Base-by-base conservation (phyloP, 805 yeast genomes). In the Saccharomycopsis sp. region DNA sequence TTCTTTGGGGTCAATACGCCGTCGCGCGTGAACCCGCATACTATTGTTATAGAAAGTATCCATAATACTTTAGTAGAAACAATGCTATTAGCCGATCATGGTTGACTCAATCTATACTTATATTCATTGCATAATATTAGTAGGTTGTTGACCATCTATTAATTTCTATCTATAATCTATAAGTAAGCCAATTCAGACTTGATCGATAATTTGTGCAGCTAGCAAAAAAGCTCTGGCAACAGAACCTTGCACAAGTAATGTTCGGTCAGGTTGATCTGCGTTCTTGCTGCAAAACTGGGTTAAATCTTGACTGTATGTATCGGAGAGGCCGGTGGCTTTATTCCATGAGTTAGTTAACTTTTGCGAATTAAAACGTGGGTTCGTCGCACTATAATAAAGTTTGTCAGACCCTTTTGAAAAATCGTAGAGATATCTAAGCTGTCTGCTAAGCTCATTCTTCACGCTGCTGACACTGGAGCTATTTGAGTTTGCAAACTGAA, bases 221-320 rank as follows among this genome's bases (percentile, higher is more conserved):
- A 34, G 89, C 70, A 83, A 80, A 70, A 84, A 84, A 2, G 80
- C 76, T 64, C 89, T 76, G 2, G 89, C 89, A 12, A 89, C 90
- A 15, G 87, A 73, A n/a, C 81, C 89, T 52, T 75, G 73, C 2
- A 84, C 85, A 72, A 85, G 83, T 64, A 85, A 72, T 51, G 81
- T 77, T 66, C 82, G 79, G 53, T 72, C 76, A 59, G 74, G 63
- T 29, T 74, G 70, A 34, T 69, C 65, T 20, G 68, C 57, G 34
- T 66, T 65, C 24, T 71, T 75, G 29, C 68, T 67, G 21, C 79
- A 80, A 29, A 69, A 72, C 58, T 84, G 88, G 53, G 78, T 82
- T n/a, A 68, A 70, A 62, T 77, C 77, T 20, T 83, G 75, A 12
- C 75, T 78, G 68, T 74, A 79, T 15, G 70, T 68, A 66, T 83